A percentile compares a stretch with the other conserved stretches of the same genome.
Evolutionary conservation across 2,329 filamentous ascomycete genomes (phyloP).

Genomic region (Diaporthe eres): DNA sequence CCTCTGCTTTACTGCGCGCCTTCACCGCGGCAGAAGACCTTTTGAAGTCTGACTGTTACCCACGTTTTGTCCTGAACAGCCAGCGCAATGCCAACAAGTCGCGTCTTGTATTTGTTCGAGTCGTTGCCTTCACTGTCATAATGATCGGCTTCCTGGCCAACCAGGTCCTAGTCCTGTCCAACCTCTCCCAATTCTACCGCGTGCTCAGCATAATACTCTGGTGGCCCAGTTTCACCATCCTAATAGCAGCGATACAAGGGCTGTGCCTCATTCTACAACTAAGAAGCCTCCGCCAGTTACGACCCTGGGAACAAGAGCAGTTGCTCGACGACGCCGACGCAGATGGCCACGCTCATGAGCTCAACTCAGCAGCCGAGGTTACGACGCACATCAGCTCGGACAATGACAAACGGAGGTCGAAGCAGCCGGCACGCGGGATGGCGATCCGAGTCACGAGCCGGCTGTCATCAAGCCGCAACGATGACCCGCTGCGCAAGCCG

Average conservation of each 20-base stretch:
- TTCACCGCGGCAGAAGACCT: constrained; percentile 54
- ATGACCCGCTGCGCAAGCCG: constrained; percentile 47
- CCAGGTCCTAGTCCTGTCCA: constrained; percentile 51
- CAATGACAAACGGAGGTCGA: background rate
- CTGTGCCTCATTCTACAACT: constrained; percentile 55
- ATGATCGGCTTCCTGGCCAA: constrained; percentile 49
- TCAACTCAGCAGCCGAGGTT: background rate
- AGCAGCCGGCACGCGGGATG: background rate
- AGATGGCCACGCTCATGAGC: constrained; percentile 33
- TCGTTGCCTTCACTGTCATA: constrained; percentile 45
- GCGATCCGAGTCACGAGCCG: constrained; percentile 12
- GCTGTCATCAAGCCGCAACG: constrained; percentile 27
- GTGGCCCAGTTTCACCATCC: constrained; percentile 52
- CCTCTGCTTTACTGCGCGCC: constrained; percentile 57
- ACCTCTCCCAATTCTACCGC: constrained; percentile 47
- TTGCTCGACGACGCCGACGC: background rate
- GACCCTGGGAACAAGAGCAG: constrained; percentile 55
- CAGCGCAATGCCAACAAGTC: constrained; percentile 55
- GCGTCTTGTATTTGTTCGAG: constrained; percentile 50
- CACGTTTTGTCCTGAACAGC: constrained; percentile 56
- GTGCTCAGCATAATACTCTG: constrained; percentile 51
- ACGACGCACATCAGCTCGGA: constrained; percentile 19
- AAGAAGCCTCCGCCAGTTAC: constrained; percentile 51
- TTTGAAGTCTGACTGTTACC: constrained; percentile 55
- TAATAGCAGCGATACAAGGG: constrained; percentile 53